These are phyloP conservation scores for Beta corolliflora DNA, from an alignment of 179 eudicot species.

Conservation along the genomic window DNA sequence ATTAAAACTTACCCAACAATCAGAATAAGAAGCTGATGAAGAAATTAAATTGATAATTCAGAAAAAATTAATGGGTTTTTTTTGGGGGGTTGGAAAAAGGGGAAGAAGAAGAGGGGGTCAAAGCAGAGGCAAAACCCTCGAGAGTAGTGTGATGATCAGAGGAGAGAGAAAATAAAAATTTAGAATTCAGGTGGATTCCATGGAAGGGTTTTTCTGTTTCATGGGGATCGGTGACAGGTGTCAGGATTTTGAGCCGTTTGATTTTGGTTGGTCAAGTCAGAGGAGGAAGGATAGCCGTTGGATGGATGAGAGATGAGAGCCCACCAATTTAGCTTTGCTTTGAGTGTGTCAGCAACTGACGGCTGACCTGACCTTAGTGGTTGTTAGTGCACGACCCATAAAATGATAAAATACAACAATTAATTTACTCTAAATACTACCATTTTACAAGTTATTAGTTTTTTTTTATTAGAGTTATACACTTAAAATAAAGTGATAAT, in stretches of 20 bases:
- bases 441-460: too few relatives aligned
- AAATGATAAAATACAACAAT: not conserved
- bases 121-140: slow-evolving; percentile 31
- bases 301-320: slow-evolving; percentile 14
- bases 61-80: not conserved
- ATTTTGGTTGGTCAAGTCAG: slow-evolving; percentile 21
- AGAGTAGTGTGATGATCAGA: slow-evolving; percentile 31
- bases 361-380: slow-evolving; percentile 31
- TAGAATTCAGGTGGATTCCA: slow-evolving; percentile 31
- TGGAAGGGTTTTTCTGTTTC: slow-evolving; percentile 6
- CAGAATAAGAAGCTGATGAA: not conserved
- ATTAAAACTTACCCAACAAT: slow-evolving; percentile 30
- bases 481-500: too few relatives aligned
- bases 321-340: slow-evolving; percentile 28
- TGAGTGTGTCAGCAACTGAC: slow-evolving; percentile 38
- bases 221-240: slow-evolving; percentile 19
- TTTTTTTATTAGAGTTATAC: too few relatives aligned
- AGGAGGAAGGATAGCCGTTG: slow-evolving; percentile 15
- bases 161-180: slow-evolving; percentile 7
- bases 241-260: slow-evolving; percentile 8
- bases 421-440: too few relatives aligned
- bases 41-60: not conserved
- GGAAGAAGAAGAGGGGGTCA: slow-evolving; percentile 12
- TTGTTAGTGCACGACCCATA: slow-evolving; percentile 24
- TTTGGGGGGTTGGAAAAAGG: not conserved